phyloP scores from a whole-genome alignment of 768 basidiomycete species.

The Amanita molliuscula region DNA sequence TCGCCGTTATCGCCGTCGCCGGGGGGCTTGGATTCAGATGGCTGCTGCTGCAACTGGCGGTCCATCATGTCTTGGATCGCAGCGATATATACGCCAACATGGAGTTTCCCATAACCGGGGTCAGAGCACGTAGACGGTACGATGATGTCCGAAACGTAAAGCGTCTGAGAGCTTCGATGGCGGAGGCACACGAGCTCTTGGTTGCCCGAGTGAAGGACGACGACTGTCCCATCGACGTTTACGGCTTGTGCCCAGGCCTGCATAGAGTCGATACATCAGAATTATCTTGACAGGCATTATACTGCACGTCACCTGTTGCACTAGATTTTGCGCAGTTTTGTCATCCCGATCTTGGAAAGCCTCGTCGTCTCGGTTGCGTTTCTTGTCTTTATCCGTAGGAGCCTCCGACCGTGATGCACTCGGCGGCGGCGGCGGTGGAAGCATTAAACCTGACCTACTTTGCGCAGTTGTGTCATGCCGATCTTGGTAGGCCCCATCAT shows the following conservation, averaged over 20 bases:
- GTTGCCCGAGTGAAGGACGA: constrained; percentile 13
- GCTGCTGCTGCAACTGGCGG: constrained; percentile 7
- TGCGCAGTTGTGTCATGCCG: constrained; percentile 7
- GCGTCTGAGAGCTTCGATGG: constrained; percentile 12
- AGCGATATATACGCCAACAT: constrained; percentile 12
- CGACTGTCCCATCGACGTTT: constrained; percentile 7
- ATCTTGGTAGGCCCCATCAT: constrained; percentile 7
- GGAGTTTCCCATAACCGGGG: constrained; percentile 14
- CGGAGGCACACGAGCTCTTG: constrained; percentile 11
- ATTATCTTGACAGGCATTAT: constrained; percentile 6
- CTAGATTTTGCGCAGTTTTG: constrained; percentile 9
- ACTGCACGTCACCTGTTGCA: constrained; percentile 12
- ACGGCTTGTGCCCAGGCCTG: constrained; percentile 13
- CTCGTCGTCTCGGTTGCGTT: too few species aligned
- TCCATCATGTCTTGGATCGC: constrained; percentile 13
- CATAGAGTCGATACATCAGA: constrained; percentile 4
- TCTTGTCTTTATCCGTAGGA: background rate
- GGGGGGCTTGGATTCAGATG: constrained; percentile 2
- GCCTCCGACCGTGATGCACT: background rate
- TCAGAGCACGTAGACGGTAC: constrained; percentile 8
- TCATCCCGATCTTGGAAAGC: constrained; percentile 1
- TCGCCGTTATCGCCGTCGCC: too few species aligned
- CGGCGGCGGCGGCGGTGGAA: background rate
- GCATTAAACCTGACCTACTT: constrained; percentile 1
- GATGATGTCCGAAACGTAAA: constrained; percentile 11